Conservation (phyloP, 352 stramenopile species). For the Phytophthora parvispora region DNA sequence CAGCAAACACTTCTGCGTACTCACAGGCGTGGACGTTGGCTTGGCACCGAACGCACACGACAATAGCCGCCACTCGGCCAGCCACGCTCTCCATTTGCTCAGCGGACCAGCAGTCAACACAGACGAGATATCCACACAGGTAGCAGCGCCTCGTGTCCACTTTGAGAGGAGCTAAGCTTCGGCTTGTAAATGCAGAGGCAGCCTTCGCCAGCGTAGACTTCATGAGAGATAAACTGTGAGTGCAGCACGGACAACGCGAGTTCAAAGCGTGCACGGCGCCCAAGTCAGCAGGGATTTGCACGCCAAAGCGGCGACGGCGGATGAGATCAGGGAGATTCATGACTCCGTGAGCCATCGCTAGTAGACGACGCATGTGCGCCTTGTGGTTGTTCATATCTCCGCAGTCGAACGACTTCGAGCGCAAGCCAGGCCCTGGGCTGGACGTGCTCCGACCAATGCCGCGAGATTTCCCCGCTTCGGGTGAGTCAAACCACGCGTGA, state of each 20-base stretch:
- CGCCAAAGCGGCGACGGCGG: slow-evolving; percentile 59
- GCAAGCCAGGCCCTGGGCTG: neutral
- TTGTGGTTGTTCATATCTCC: slow-evolving; percentile 16
- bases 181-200: slow-evolving; percentile 4
- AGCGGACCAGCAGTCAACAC: slow-evolving; percentile 40
- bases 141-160: slow-evolving; percentile 42
- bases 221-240: slow-evolving; percentile 39
- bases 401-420: slow-evolving; percentile 2
- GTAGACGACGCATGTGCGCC: slow-evolving; percentile 19
- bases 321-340: slow-evolving; percentile 51
- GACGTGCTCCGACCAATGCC: neutral
- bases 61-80: slow-evolving; percentile 39
- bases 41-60: slow-evolving; percentile 55
- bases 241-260: slow-evolving; percentile 64
- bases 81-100: slow-evolving; percentile 40
- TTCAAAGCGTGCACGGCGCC: slow-evolving; percentile 45
- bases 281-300: slow-evolving; percentile 57
- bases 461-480: neutral
- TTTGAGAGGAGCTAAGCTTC: slow-evolving; percentile 14
- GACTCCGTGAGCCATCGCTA: slow-evolving; percentile 42
- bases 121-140: slow-evolving; percentile 48
- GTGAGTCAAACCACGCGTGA: slow-evolving; percentile 24
- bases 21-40: slow-evolving; percentile 58
- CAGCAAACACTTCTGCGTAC: slow-evolving; percentile 42
- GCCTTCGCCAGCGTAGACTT: slow-evolving; percentile 21